Percentiles rank a stretch among this genome's conserved stretches.
Evolutionary conservation across 2,329 filamentous ascomycete species (phyloP).

Genomic region (Coniochaeta ligniaria): DNA sequence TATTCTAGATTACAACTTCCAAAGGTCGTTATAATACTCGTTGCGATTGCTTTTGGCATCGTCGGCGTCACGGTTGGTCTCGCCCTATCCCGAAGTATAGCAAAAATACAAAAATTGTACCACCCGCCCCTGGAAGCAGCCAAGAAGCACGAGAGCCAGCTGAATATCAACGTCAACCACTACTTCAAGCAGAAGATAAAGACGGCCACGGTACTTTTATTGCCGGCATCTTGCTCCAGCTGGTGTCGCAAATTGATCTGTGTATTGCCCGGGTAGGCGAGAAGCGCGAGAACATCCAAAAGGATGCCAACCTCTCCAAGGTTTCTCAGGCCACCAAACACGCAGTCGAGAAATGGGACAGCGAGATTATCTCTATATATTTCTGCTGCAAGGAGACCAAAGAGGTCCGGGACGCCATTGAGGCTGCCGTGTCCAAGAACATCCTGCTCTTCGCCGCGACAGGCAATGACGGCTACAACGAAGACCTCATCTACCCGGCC

Average conservation of each 20-base stretch:
- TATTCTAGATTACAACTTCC: no score
- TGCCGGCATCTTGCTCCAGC: neutral
- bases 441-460: neutral
- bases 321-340: neutral
- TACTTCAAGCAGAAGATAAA: neutral
- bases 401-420: neutral
- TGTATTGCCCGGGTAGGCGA: neutral
- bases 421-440: neutral
- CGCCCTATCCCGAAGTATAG: no score
- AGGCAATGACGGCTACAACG: neutral
- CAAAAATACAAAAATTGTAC: no score
- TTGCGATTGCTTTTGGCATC: no score
- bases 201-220: conserved; percentile 4
- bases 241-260: neutral
- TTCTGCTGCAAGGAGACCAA: neutral
- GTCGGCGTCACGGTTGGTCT: no score
- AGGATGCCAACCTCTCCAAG: neutral
- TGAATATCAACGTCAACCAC: conserved; percentile 4
- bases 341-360: neutral
- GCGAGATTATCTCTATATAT: conserved; percentile 1
- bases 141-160: no score
- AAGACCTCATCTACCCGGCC: neutral
- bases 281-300: neutral
- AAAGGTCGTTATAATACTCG: no score
- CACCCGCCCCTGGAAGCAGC: no score